Base-by-base conservation (phyloP, 768 basidiomycete genomes). In the Kwoniella botswanensis region DNA sequence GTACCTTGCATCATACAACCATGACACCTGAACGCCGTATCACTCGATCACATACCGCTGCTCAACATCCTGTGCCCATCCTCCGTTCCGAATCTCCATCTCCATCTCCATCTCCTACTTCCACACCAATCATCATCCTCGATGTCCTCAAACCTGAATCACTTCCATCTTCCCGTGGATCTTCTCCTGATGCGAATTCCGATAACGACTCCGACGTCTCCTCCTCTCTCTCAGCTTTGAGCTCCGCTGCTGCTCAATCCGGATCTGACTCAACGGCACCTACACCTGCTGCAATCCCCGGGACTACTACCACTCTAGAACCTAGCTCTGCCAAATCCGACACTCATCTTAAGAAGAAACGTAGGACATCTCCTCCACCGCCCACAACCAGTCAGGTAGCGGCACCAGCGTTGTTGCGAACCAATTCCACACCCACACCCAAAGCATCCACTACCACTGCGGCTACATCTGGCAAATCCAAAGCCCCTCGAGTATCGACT, bases 301-400 rank as follows among this genome's bases (percentile, higher is more conserved):
- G 6, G 1, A 42, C 65, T n/a, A 29, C 35, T 42, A 21, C 41
- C 3, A 17, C 55, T 46, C 46, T 22, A 26, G 22, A n/a, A 3
- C 52, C 65, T 52, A 15, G 42, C 5, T 53, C 65, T 18, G 46
- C 41, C 10, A 60, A 50, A 57, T 24, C 52, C 56, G 56, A 68
- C 29, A 43, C 43, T 18, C 71, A 68, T n/a, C 41, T 57, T 15
- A 68, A 68, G 52, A 72, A 72, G 50, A 61, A 63, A 43, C 53
- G 67, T 26, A 68, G 65, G 29, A 72, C 67, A 0, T 67, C 71
- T 7, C 61, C 46, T 21, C 63, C 57, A 12, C 63, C 62, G 1
- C 21, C 55, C 17, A 59, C 52, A 13, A 62, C 46, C 46, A 18
- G 4, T 50, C 46, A 50, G 1, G 12, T 13, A 50, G 46, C 35